A percentile compares a stretch with the other conserved stretches of the same genome.
phyloP scores from a whole-genome alignment of 192 early-diverging fungal genomes.

The Entomortierella lignicola region DNA sequence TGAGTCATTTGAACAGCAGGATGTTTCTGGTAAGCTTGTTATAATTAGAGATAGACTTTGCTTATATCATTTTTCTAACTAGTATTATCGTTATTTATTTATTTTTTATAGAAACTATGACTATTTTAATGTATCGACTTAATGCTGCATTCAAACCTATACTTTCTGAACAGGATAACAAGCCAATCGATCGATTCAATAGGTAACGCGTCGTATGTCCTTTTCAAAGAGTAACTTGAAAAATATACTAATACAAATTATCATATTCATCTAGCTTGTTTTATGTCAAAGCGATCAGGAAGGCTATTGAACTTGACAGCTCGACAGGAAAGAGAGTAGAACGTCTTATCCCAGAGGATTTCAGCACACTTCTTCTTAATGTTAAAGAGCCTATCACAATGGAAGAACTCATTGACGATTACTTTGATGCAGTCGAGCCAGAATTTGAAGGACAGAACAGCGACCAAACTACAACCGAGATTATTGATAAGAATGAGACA shows the following conservation, averaged over 20 bases:
- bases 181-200: slow-evolving; percentile 39
- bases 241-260: neutral
- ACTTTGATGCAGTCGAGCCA: slow-evolving; percentile 54
- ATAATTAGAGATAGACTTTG: neutral
- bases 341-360: slow-evolving; percentile 58
- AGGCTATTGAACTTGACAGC: slow-evolving; percentile 50
- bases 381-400: slow-evolving; percentile 58
- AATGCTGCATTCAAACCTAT: slow-evolving; percentile 67
- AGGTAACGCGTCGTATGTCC: no score
- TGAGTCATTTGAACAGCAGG: slow-evolving; percentile 66
- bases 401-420: slow-evolving; percentile 70
- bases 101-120: slow-evolving; percentile 72
- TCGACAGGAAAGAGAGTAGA: slow-evolving; percentile 42
- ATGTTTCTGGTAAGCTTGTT: slow-evolving; percentile 66
- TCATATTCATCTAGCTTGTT: slow-evolving; percentile 45
- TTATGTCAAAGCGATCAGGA: slow-evolving; percentile 62
- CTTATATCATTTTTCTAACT: neutral
- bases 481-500: neutral
- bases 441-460: neutral
- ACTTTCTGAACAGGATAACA: slow-evolving; percentile 9
- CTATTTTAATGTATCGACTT: slow-evolving; percentile 70
- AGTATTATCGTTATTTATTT: neutral
- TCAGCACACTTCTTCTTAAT: slow-evolving; percentile 61
- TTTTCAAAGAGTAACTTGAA: no score
- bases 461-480: neutral